phyloP scores from a whole-genome alignment of 371 early-diverging fungal species.

The Choanephora cucurbitarum region DNA sequence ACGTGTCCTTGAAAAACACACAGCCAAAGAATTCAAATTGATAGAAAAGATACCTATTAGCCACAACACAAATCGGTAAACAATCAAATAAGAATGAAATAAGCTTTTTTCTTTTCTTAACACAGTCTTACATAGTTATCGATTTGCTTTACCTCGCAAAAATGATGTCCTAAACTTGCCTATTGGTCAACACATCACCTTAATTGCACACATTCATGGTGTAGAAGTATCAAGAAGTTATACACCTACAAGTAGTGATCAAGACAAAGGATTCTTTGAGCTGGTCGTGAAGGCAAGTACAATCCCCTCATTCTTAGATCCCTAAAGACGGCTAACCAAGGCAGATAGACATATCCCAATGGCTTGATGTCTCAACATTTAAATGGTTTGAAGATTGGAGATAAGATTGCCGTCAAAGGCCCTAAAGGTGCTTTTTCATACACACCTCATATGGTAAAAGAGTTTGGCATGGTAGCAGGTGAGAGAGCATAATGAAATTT shows the following conservation, averaged over 20 bases:
- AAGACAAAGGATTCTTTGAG: conserved; percentile 81
- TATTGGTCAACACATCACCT: conserved; percentile 87
- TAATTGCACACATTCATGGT: conserved; percentile 74
- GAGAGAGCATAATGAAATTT: conserved; percentile 2
- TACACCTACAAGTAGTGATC: conserved; percentile 84
- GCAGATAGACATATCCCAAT: conserved; percentile 74
- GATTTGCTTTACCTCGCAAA: conserved; percentile 69
- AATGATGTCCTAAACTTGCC: conserved; percentile 74
- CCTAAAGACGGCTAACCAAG: no score
- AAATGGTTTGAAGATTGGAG: conserved; percentile 66
- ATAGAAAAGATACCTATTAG: conserved; percentile 64
- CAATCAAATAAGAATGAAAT: not conserved
- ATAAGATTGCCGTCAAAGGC: conserved; percentile 74
- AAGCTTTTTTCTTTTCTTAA: not conserved
- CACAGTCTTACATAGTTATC: conserved; percentile 57
- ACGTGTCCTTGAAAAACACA: conserved; percentile 57
- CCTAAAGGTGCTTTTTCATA: conserved; percentile 91
- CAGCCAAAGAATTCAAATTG: conserved; percentile 72
- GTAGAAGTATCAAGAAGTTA: conserved; percentile 83
- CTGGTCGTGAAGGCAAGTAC: conserved; percentile 79
- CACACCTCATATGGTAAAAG: conserved; percentile 72
- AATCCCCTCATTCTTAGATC: not conserved
- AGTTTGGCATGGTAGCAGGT: conserved; percentile 91
- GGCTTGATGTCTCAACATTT: conserved; percentile 79
- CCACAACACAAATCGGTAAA: conserved; percentile 60